Percentiles rank a stretch among this genome's conserved stretches.
These are phyloP conservation scores for Nissolia schottii DNA, from an alignment of 306 rosid genomes.

Conservation along the genomic window DNA sequence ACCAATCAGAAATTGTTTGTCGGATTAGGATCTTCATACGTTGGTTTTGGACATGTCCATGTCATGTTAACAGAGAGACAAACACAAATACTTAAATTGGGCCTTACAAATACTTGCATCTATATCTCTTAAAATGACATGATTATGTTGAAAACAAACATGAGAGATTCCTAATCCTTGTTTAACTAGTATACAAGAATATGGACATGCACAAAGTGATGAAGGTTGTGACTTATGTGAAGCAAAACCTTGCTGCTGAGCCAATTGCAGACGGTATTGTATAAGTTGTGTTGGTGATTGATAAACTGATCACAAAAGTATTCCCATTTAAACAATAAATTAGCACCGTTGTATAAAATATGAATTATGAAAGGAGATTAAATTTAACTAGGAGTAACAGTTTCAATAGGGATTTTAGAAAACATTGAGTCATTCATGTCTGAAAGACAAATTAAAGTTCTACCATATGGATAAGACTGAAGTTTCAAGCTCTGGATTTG, in stretches of 20 bases:
- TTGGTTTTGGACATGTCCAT: too few species aligned
- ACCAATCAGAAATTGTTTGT: conserved; percentile 10
- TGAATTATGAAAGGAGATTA: too few species aligned
- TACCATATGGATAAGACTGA: conserved; percentile 57
- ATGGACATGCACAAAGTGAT: background rate
- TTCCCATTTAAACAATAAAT: background rate
- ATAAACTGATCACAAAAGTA: conserved; percentile 36
- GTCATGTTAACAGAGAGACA: too few species aligned
- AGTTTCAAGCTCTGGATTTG: conserved; percentile 80
- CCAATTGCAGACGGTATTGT: conserved; percentile 70
- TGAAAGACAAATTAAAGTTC: background rate
- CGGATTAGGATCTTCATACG: too few species aligned
- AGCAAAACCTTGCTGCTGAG: conserved; percentile 67
- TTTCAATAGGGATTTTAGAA: background rate
- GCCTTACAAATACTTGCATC: too few species aligned
- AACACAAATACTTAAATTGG: too few species aligned
- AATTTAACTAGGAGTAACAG: background rate
- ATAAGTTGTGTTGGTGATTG: conserved; percentile 41
- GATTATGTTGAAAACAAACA: too few species aligned
- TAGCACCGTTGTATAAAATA: background rate
- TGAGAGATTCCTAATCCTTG: too few species aligned
- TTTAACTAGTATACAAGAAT: background rate
- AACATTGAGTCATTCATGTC: background rate
- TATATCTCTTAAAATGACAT: too few species aligned
- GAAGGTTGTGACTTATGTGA: background rate